Base-by-base conservation (phyloP, 257 asterid species). In the Solanum etuberosum region DNA sequence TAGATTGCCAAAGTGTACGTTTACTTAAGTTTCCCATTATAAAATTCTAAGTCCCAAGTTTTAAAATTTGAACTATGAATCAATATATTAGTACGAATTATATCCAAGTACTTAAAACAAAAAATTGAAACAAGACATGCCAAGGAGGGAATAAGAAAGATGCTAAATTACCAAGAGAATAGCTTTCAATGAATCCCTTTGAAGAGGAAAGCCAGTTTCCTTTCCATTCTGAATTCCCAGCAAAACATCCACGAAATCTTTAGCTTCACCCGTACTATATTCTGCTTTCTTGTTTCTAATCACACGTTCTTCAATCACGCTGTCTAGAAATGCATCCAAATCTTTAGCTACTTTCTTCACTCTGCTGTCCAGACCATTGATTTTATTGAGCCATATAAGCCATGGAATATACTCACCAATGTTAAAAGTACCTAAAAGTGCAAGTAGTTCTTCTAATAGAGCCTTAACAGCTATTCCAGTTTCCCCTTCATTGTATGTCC, bases 391-490 rank as follows among this genome's bases (percentile, higher is more conserved):
- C 93, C 93, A 93, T 16, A 34, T 46, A 83, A 93, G 89, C 91
- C 91, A 92, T 2, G 96, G 93, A 15, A 94, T 46, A 54, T 83
- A 90, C 32, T 90, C 92, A 9, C 91, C 93, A 0, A 92, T n/a
- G 40, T 51, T 34, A 12, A 43, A 38, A 29, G 35, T 43, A 1
- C 92, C 95, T 2, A 92, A 14, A 43, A 91, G 40, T 73, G 43
- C 71, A 7, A 6, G 4, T 27, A 90, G 11, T 9, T 89, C 90
- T 20, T 15, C 54, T 9, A 94, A 31, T 6, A 86, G 48, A 20
- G 2, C 27, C 81, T 88, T 54, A 57, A 84, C 83, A 70, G 76
- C 87, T 71, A 65, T 88, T 4, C 96, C 92, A 1, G 20, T 72
- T 63, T 89, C 90, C 3, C 1, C 91, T 11, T 88, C 87, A 4